Conservation (phyloP, 2,329 filamentous ascomycete genomes). For the Claviceps sp. region DNA sequence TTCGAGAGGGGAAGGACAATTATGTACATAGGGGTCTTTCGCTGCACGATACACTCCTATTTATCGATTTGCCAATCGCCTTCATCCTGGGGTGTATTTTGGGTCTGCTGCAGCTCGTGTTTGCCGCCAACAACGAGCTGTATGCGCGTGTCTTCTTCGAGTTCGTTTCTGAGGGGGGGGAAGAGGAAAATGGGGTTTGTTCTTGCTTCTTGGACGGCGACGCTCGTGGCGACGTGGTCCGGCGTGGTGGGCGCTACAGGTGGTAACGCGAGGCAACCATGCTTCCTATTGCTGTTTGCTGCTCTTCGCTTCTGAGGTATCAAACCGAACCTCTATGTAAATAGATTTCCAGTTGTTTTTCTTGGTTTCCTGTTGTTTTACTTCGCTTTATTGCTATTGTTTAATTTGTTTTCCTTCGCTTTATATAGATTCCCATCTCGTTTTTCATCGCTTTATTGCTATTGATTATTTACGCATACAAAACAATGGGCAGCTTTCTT, state of each 20-base stretch:
- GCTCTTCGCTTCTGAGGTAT: no score
- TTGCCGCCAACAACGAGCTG: conserved; percentile 60
- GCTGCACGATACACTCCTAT: conserved; percentile 23
- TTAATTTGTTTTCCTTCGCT: conserved; percentile 43
- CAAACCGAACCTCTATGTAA: no score
- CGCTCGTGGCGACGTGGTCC: no score
- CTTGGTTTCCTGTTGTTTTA: conserved; percentile 12
- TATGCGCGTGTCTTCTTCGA: conserved; percentile 37
- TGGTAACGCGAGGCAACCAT: no score
- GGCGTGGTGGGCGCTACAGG: no score
- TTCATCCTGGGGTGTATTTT: conserved; percentile 68
- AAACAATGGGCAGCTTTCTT: no score
- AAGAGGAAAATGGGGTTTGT: no score
- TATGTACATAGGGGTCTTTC: conserved; percentile 33
- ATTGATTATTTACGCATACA: neutral
- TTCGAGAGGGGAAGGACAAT: no score
- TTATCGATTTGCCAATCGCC: conserved; percentile 64
- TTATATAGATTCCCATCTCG: conserved; percentile 38
- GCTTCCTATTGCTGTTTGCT: no score
- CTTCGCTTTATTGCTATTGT: conserved; percentile 42
- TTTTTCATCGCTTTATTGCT: neutral
- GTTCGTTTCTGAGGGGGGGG: no score
- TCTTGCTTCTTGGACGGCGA: no score
- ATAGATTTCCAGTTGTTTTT: conserved; percentile 44
- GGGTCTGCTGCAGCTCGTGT: conserved; percentile 59